Evolutionary conservation across 108 stramenopile species (phyloP).

Genomic region (Cafeteria roenbergensis): DNA sequence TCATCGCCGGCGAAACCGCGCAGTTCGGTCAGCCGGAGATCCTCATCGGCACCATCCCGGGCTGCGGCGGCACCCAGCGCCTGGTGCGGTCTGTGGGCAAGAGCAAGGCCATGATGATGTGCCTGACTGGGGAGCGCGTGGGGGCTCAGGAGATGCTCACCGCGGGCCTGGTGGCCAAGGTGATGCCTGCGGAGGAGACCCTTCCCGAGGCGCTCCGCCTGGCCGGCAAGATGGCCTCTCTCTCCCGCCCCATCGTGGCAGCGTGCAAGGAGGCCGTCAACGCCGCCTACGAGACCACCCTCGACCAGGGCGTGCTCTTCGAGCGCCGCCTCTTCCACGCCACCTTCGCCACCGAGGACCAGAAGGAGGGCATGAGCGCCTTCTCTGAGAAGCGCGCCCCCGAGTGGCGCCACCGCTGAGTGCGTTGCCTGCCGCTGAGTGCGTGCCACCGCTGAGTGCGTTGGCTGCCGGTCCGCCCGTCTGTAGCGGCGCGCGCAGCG

Average conservation of each 20-base stretch:
- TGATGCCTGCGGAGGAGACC: slow-evolving; percentile 60
- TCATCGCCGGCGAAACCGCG: slow-evolving; percentile 75
- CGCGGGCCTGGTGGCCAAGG: slow-evolving; percentile 75
- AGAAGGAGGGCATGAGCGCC: slow-evolving; percentile 91
- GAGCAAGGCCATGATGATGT: slow-evolving; percentile 93
- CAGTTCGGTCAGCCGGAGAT: slow-evolving; percentile 97
- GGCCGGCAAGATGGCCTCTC: slow-evolving; percentile 69
- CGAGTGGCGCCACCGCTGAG: slow-evolving; percentile 58
- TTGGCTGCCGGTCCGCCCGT: too few species aligned
- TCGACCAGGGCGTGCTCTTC: slow-evolving; percentile 75
- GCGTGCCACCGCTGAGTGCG: slow-evolving; percentile 43
- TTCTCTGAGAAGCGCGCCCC: slow-evolving; percentile 75
- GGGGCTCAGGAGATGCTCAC: slow-evolving; percentile 67
- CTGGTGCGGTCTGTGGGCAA: slow-evolving; percentile 87
- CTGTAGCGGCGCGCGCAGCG: too few species aligned
- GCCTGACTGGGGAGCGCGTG: slow-evolving; percentile 78
- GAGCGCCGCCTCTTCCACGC: slow-evolving; percentile 92
- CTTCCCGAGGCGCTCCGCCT: slow-evolving; percentile 73
- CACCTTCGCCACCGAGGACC: slow-evolving; percentile 86
- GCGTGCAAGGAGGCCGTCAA: slow-evolving; percentile 93
- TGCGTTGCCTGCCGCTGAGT: too few species aligned
- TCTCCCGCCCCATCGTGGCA: slow-evolving; percentile 59
- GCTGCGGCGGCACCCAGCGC: slow-evolving; percentile 82
- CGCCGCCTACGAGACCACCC: slow-evolving; percentile 76
- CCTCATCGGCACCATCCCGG: slow-evolving; percentile 86